A percentile compares a stretch with the other conserved stretches of the same genome.
Conservation (phyloP, 108 stramenopile genomes). For the Nitzschia putrida region DNA sequence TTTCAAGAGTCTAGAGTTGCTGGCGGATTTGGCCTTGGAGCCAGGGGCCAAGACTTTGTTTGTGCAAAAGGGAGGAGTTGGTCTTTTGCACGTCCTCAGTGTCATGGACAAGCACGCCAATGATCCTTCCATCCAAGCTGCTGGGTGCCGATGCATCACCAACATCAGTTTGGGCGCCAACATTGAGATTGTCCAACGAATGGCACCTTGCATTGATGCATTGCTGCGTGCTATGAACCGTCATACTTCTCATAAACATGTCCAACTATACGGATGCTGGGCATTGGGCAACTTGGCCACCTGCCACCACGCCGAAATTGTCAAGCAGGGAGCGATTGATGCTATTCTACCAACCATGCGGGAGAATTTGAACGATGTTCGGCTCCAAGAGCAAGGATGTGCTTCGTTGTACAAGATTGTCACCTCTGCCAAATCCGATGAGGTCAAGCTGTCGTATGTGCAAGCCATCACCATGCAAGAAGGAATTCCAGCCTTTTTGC, state of each 20-base stretch:
- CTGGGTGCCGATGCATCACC: conserved; percentile 24
- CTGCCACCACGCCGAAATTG: conserved; percentile 17
- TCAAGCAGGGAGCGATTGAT: conserved; percentile 15
- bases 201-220: conserved; percentile 12
- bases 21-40: conserved; percentile 33
- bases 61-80: conserved; percentile 32
- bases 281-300: conserved; percentile 20
- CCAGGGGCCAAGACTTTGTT: conserved; percentile 29
- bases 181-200: not conserved
- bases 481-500: conserved; percentile 24
- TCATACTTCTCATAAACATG: conserved; percentile 30
- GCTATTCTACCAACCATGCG: conserved; percentile 34
- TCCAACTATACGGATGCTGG: conserved; percentile 39
- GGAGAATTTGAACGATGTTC: conserved; percentile 21
- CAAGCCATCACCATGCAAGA: conserved; percentile 23
- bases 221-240: conserved; percentile 35
- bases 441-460: conserved; percentile 6
- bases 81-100: conserved; percentile 15
- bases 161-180: conserved; percentile 22
- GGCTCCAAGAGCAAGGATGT: conserved; percentile 40
- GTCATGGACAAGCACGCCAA: conserved; percentile 32
- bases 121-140: conserved; percentile 30
- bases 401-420: conserved; percentile 20
- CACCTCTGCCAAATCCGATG: conserved; percentile 8
- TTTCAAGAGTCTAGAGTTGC: conserved; percentile 26